phyloP scores from a whole-genome alignment of 225 moss, liverwort and hornwort species.

The Bryum argenteum region DNA sequence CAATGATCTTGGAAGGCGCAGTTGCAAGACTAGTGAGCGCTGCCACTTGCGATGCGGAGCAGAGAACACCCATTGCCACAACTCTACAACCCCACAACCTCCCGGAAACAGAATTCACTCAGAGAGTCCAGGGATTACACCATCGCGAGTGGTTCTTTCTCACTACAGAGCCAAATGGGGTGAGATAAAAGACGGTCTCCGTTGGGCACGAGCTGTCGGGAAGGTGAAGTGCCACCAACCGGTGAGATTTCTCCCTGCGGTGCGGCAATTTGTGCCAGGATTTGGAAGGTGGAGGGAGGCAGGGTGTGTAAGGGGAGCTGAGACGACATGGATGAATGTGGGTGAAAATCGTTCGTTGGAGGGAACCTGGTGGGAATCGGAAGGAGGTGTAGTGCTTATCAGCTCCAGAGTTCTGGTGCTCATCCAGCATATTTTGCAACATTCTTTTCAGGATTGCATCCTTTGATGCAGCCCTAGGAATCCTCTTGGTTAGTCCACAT shows the following conservation, averaged over 20 bases:
- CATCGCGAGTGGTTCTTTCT: conserved; percentile 8
- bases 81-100: neutral
- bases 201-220: neutral
- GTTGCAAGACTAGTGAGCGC: conserved; percentile 14
- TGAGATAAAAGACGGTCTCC: neutral
- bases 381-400: conserved; percentile 38
- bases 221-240: conserved; percentile 1
- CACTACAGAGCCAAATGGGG: conserved; percentile 16
- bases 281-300: neutral
- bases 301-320: neutral
- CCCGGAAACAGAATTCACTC: neutral
- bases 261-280: conserved; percentile 25
- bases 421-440: conserved; percentile 29
- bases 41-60: conserved; percentile 38
- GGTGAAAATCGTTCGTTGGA: conserved; percentile 32
- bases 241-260: neutral
- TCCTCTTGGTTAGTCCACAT: too few species aligned
- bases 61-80: conserved; percentile 54
- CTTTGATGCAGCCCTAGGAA: too few species aligned
- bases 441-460: conserved; percentile 19
- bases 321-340: conserved; percentile 2
- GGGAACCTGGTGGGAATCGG: conserved; percentile 16
- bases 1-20: conserved; percentile 13
- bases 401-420: conserved; percentile 24
- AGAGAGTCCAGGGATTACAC: neutral